Conservation (phyloP, 495 filamentous ascomycete species). For the Lasiosphaeria hispida region DNA sequence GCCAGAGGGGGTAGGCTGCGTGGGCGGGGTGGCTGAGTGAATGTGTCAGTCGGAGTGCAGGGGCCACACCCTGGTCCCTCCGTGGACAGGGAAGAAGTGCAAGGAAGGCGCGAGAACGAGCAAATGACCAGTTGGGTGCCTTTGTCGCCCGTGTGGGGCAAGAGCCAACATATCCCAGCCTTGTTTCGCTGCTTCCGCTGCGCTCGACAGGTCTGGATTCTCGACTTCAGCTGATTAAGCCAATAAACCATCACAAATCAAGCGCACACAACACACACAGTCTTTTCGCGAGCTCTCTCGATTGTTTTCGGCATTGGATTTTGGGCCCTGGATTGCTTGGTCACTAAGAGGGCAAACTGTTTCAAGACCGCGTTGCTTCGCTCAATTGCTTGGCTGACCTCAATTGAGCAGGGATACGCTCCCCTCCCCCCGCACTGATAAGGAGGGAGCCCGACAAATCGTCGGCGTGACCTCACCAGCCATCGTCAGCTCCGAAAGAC, state of each 20-base stretch:
- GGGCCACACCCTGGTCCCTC: slow-evolving; percentile 25
- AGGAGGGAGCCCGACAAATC: slow-evolving; percentile 8
- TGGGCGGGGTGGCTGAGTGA: slow-evolving; percentile 31
- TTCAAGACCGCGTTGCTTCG: not conserved
- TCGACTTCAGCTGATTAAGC: slow-evolving; percentile 9
- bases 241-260: not conserved
- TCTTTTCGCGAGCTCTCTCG: too few species aligned
- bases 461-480: slow-evolving; percentile 4
- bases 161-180: not conserved
- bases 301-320: not conserved
- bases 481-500: not conserved
- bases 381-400: slow-evolving; percentile 12
- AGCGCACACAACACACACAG: too few species aligned
- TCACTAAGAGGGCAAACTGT: not conserved
- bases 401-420: slow-evolving; percentile 1
- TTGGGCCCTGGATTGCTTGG: too few species aligned
- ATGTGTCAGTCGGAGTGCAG: slow-evolving; percentile 38
- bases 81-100: slow-evolving; percentile 29
- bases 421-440: slow-evolving; percentile 13
- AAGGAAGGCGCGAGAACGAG: slow-evolving; percentile 30
- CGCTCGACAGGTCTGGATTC: not conserved
- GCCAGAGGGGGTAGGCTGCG: slow-evolving; percentile 35
- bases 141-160: slow-evolving; percentile 7
- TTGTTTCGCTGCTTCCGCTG: not conserved
- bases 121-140: not conserved